These are phyloP conservation scores for Nakazawaea molendinolei DNA, from an alignment of 805 yeast genomes.

Conservation along the genomic window DNA sequence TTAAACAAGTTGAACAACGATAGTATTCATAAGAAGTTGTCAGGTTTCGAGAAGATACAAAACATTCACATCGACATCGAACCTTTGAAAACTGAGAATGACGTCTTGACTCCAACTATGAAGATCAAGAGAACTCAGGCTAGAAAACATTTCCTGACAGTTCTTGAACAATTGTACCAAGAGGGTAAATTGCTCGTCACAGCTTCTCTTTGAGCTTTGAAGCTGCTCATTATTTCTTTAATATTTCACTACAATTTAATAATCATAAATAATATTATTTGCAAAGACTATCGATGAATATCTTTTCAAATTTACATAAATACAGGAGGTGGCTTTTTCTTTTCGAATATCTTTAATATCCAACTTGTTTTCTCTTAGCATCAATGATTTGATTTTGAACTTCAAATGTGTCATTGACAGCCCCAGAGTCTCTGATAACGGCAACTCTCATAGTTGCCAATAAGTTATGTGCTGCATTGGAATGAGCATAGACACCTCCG, in stretches of 20 bases:
- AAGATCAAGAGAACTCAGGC: constrained; percentile 31
- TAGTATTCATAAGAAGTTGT: constrained; percentile 30
- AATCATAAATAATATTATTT: no score
- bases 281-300: no score
- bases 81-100: constrained; percentile 56
- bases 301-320: no score
- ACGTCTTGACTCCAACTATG: constrained; percentile 61
- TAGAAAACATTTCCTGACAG: constrained; percentile 3
- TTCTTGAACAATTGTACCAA: constrained; percentile 11
- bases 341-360: neutral
- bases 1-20: constrained; percentile 31
- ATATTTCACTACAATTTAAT: no score
- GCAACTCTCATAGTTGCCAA: constrained; percentile 81
- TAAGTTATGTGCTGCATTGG: constrained; percentile 80
- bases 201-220: no score
- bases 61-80: constrained; percentile 47
- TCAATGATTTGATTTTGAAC: constrained; percentile 41
- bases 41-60: constrained; percentile 60
- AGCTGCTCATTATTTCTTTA: no score
- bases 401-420: constrained; percentile 45
- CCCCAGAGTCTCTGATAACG: constrained; percentile 62
- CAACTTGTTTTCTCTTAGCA: constrained; percentile 22
- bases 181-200: constrained; percentile 14
- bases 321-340: no score
- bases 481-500: constrained; percentile 81